phyloP scores from a whole-genome alignment of 2,329 filamentous ascomycete genomes.

The Aureobasidium sp. region DNA sequence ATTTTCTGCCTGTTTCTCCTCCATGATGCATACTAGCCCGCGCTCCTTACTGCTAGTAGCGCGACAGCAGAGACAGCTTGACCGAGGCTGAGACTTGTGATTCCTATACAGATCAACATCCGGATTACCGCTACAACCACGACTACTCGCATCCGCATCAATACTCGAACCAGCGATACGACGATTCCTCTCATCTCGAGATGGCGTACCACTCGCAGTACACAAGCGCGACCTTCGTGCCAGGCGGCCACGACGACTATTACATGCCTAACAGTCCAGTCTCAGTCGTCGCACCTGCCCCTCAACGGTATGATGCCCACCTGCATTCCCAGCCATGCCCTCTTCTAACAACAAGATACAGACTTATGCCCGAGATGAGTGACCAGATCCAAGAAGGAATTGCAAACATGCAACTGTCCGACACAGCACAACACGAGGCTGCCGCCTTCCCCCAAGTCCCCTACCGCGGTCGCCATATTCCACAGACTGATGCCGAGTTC shows the following conservation, averaged over 20 bases:
- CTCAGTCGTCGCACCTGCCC: conserved; percentile 58
- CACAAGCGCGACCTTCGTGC: conserved; percentile 52
- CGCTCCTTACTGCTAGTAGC: background rate
- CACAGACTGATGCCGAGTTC: conserved; percentile 88
- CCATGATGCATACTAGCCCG: background rate
- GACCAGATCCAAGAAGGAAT: conserved; percentile 95
- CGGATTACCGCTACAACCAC: background rate
- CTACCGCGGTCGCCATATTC: conserved; percentile 74
- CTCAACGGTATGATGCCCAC: conserved; percentile 51
- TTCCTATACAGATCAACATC: background rate
- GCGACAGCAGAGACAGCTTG: background rate
- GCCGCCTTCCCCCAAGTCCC: conserved; percentile 66
- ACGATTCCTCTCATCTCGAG: background rate
- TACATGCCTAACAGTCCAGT: conserved; percentile 50
- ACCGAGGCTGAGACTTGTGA: conserved; percentile 4
- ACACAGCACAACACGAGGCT: conserved; percentile 18
- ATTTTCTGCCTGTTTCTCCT: background rate
- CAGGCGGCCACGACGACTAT: conserved; percentile 59
- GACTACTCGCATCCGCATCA: background rate
- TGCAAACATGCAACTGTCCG: conserved; percentile 64
- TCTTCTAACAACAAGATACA: conserved; percentile 28
- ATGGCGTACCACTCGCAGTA: conserved; percentile 3
- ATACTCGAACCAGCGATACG: background rate
- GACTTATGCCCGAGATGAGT: conserved; percentile 90
- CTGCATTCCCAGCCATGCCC: background rate